Evolutionary conservation across 129 eudicot species (phyloP).

Genomic region (Saposhnikovia divaricata): DNA sequence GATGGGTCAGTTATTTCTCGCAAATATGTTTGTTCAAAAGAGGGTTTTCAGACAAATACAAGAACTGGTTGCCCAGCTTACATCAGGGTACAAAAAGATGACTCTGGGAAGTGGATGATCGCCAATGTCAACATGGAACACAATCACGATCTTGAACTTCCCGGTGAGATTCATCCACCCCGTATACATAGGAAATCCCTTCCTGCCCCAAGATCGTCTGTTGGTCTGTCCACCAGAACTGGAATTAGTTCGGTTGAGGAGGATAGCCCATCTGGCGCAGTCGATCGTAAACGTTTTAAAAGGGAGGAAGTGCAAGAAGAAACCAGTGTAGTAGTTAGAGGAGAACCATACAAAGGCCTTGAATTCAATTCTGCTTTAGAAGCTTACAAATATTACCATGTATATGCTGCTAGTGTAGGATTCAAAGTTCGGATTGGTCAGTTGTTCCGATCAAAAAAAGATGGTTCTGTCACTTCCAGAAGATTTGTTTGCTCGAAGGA

Average conservation of each 20-base stretch:
- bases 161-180: slow-evolving; percentile 48
- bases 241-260: slow-evolving; percentile 73
- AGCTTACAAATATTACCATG: slow-evolving; percentile 65
- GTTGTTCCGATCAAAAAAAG: slow-evolving; percentile 74
- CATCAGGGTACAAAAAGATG: slow-evolving; percentile 66
- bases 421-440: slow-evolving; percentile 78
- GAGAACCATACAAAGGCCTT: slow-evolving; percentile 72
- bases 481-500: slow-evolving; percentile 89
- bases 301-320: slow-evolving; percentile 42
- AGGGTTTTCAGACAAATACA: slow-evolving; percentile 70
- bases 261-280: slow-evolving; percentile 53
- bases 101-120: slow-evolving; percentile 73
- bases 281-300: slow-evolving; percentile 65
- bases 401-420: slow-evolving; percentile 56
- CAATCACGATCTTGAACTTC: slow-evolving; percentile 63
- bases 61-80: slow-evolving; percentile 87
- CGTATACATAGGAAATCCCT: slow-evolving; percentile 44
- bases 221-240: slow-evolving; percentile 46
- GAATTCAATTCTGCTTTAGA: slow-evolving; percentile 59
- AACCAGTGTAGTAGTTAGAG: slow-evolving; percentile 28
- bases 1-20: slow-evolving; percentile 74
- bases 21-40: slow-evolving; percentile 72
- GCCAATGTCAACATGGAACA: slow-evolving; percentile 78
- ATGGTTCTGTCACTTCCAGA: slow-evolving; percentile 76
- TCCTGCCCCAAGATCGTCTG: slow-evolving; percentile 39